phyloP scores from a whole-genome alignment of 345 rosid species.

The Eucalyptus pumila region DNA sequence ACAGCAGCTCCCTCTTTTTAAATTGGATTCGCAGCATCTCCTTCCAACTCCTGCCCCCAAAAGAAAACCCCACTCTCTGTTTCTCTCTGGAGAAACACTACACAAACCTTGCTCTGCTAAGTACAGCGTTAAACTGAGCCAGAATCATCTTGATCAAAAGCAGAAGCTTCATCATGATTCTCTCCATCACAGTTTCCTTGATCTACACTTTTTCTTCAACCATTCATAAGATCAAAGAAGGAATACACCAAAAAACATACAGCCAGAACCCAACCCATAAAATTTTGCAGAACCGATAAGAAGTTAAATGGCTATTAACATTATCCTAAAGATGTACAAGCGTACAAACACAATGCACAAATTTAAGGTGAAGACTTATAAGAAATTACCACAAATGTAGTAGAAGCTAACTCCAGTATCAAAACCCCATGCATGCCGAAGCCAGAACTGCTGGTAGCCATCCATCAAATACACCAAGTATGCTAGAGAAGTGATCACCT shows the following conservation, averaged over 20 bases:
- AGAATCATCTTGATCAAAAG: neutral
- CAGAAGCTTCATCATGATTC: neutral
- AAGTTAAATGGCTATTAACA: neutral
- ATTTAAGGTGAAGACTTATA: neutral
- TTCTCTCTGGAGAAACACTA: neutral
- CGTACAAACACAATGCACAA: neutral
- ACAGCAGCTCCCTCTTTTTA: neutral
- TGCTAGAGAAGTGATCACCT: slow-evolving; percentile 88
- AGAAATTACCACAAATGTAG: slow-evolving; percentile 85
- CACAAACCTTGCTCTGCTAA: neutral
- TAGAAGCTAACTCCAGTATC: slow-evolving; percentile 83
- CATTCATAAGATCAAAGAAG: neutral
- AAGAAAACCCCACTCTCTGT: neutral
- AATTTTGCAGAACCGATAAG: neutral
- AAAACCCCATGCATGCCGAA: slow-evolving; percentile 86
- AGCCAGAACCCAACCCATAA: neutral
- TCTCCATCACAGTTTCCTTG: neutral
- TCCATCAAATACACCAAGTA: slow-evolving; percentile 82
- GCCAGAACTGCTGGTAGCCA: slow-evolving; percentile 67
- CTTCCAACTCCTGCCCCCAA: neutral
- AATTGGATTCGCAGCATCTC: neutral
- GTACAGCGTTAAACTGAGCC: neutral
- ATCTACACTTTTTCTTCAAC: neutral
- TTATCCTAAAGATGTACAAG: neutral
- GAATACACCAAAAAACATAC: neutral